Evolutionary conservation across 2,329 filamentous ascomycete genomes (phyloP), one percentile per base, ranked within the genome.

Genomic region (Talaromyces sp.): DNA sequence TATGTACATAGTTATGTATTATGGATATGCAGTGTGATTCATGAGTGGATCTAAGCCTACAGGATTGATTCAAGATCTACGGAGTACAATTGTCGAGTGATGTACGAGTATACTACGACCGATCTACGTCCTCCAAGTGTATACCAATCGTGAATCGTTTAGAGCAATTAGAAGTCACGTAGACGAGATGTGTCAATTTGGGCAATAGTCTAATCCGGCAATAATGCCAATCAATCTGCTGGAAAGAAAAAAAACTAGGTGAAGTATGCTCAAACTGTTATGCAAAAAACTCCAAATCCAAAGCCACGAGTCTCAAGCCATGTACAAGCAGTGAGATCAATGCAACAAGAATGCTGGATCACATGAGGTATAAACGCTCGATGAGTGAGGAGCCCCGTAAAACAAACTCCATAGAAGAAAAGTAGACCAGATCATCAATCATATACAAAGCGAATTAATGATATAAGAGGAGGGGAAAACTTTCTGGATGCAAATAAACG

Each of bases 371-470:
- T 54, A 56, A 63, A 56, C 48, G 50, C 61, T 63, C 33, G 31
- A 57, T 45, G 33, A 43, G 50, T 56, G 39, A 57, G 48, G 14
- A 35, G 22, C n/a, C 37, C 19, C 37, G 22, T n/a, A 31, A 57
- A 57, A n/a, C 22, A 47, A 56, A 63, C 37, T 56, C 50, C 61
- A 5, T 41, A 35, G 13, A 43, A 54, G 31, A 31, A 16, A 27
- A 27, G n/a, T 45, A 56, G 45, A 33, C 13, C 50, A 63, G 39
- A 54, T 63, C 61, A 56, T 57, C 16, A 56, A 48, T 63, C 61
- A 57, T 63, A 63, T 63, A 50, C 61, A 63, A n/a, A 41, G 50
- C 33, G 57, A 56, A 39, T 24, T 27, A 57, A 57, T 57, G 50
- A 48, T 63, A 47, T 31, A 37, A 41, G 11, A 45, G 24, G 35